phyloP scores from a whole-genome alignment of 352 stramenopile genomes.

The Phytopythium sindhum region DNA sequence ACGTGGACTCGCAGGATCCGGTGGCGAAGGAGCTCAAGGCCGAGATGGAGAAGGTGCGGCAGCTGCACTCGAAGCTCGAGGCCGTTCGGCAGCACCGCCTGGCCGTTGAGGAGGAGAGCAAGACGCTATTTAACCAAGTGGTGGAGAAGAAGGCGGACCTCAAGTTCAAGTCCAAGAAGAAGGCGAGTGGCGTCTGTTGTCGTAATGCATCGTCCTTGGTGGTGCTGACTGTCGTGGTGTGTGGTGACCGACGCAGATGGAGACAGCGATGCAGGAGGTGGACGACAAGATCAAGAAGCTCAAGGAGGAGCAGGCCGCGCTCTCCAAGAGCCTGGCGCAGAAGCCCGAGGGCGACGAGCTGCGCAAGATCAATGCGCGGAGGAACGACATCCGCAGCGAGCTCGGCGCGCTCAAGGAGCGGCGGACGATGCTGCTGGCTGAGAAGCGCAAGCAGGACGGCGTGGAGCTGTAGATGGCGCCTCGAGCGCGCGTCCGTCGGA shows the following conservation, averaged over 20 bases:
- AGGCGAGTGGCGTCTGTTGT: slow-evolving; percentile 29
- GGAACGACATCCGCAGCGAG: slow-evolving; percentile 85
- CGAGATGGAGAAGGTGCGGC: slow-evolving; percentile 83
- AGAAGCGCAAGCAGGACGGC: slow-evolving; percentile 82
- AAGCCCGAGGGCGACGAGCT: slow-evolving; percentile 77
- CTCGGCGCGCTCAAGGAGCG: slow-evolving; percentile 79
- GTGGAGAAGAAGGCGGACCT: slow-evolving; percentile 88
- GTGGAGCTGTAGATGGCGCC: slow-evolving; percentile 35
- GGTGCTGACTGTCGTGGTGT: slow-evolving; percentile 2
- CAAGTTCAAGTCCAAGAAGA: slow-evolving; percentile 89
- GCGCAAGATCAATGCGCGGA: slow-evolving; percentile 74
- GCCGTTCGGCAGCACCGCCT: slow-evolving; percentile 83
- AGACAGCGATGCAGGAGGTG: slow-evolving; percentile 77
- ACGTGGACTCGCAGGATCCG: slow-evolving; percentile 68
- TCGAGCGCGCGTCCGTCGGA: slow-evolving; percentile 5
- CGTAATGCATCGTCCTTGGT: neutral
- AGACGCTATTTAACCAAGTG: slow-evolving; percentile 87
- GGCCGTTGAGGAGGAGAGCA: slow-evolving; percentile 85
- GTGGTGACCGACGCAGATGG: slow-evolving; percentile 36
- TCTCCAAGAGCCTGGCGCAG: slow-evolving; percentile 72
- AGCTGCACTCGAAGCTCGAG: slow-evolving; percentile 82
- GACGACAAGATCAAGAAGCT: slow-evolving; percentile 77
- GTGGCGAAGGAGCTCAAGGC: slow-evolving; percentile 78
- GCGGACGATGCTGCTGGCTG: slow-evolving; percentile 68
- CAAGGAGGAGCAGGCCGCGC: slow-evolving; percentile 76